phyloP scores from a whole-genome alignment of 2,329 filamentous ascomycete species.

The Fusarium sp. region DNA sequence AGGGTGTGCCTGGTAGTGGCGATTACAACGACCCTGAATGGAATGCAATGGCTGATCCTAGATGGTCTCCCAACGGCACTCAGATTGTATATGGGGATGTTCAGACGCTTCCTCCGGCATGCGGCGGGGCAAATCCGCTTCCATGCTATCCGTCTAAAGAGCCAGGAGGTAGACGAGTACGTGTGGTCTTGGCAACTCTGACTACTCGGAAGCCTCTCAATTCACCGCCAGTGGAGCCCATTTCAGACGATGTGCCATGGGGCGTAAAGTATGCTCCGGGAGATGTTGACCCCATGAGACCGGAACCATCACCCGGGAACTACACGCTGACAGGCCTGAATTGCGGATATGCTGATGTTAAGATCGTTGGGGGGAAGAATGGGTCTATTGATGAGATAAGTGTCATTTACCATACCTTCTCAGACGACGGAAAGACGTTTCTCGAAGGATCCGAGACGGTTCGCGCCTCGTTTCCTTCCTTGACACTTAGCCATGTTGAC shows the following conservation, averaged over 20 bases:
- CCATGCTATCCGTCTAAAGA: conserved; percentile 54
- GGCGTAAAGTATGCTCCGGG: conserved; percentile 6
- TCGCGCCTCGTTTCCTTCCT: background rate
- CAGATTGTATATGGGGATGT: conserved; percentile 57
- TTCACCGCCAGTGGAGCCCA: conserved; percentile 19
- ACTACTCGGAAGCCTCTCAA: conserved; percentile 45
- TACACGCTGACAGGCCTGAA: conserved; percentile 4
- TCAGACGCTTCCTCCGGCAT: conserved; percentile 53
- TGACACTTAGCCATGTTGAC: conserved; percentile 38
- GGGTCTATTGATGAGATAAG: background rate
- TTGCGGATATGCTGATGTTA: conserved; percentile 5
- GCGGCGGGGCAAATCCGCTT: conserved; percentile 57
- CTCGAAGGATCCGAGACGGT: conserved; percentile 18
- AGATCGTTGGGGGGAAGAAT: background rate
- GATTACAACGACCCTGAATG: conserved; percentile 58
- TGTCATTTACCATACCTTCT: conserved; percentile 7
- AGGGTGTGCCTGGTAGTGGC: conserved; percentile 45
- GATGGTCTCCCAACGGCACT: conserved; percentile 55
- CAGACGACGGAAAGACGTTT: conserved; percentile 3
- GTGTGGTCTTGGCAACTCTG: conserved; percentile 56
- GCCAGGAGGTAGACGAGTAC: conserved; percentile 51
- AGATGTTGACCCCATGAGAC: background rate
- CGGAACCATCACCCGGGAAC: background rate
- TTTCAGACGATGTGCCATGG: conserved; percentile 12
- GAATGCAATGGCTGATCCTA: conserved; percentile 60